Percentiles rank a stretch among this genome's conserved stretches.
Conservation (phyloP, 1,284 basidiomycete genomes). For the Porogramme epimiltina region DNA sequence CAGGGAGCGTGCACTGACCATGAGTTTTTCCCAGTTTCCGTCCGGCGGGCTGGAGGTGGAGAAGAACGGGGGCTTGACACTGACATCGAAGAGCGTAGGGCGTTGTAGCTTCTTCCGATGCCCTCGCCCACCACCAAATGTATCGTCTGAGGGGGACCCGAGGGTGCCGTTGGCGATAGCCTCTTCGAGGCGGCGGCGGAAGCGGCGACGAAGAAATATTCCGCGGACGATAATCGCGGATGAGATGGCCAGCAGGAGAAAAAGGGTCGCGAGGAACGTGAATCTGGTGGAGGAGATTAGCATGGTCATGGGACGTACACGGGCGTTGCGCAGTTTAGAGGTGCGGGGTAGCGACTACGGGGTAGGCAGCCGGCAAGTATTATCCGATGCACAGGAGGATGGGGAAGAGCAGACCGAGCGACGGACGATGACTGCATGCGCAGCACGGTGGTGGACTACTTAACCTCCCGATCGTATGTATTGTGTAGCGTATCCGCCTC, state of each 20-base stretch:
- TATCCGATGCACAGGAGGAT: no score
- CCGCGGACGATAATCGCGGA: conserved; percentile 65
- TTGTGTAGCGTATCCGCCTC: background rate
- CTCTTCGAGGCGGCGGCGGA: conserved; percentile 51
- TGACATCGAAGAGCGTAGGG: conserved; percentile 56
- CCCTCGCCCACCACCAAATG: conserved; percentile 26
- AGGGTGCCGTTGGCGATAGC: conserved; percentile 50
- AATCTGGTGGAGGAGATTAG: conserved; percentile 42
- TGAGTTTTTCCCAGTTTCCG: conserved; percentile 49
- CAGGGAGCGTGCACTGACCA: conserved; percentile 37
- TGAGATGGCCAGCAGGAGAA: conserved; percentile 66
- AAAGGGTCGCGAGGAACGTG: conserved; percentile 70
- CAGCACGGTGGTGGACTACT: no score
- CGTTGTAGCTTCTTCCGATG: conserved; percentile 41
- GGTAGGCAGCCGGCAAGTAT: no score
- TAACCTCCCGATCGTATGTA: background rate
- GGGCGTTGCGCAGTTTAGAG: no score
- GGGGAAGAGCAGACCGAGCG: no score
- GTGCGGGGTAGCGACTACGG: no score
- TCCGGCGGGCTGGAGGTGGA: conserved; percentile 25
- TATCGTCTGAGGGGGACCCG: conserved; percentile 37
- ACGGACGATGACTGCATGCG: no score
- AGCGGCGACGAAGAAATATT: conserved; percentile 59
- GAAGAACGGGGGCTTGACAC: conserved; percentile 27
- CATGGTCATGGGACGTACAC: no score